A percentile compares a stretch with the other conserved stretches of the same genome.
These are phyloP conservation scores for Penicillium rolfsii DNA, from an alignment of 2,329 filamentous ascomycete species.

Conservation along the genomic window DNA sequence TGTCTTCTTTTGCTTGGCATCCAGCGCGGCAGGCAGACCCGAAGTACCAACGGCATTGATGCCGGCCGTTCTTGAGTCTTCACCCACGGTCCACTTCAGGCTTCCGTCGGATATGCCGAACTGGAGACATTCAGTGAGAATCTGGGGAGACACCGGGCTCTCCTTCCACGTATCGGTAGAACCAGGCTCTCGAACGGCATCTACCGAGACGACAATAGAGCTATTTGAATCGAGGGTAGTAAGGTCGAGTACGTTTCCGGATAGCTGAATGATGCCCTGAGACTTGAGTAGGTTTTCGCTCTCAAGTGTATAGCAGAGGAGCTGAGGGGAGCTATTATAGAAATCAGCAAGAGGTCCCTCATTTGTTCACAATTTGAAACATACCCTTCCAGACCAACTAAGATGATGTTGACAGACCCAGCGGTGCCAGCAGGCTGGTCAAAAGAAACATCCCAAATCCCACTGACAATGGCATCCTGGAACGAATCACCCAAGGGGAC, in stretches of 20 bases:
- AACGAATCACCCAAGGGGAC: conserved; percentile 31
- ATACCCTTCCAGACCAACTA: conserved; percentile 65
- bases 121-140: conserved; percentile 38
- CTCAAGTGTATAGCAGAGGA: conserved; percentile 68
- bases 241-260: conserved; percentile 69
- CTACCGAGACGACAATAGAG: conserved; percentile 55
- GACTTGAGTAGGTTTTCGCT: conserved; percentile 55
- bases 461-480: conserved; percentile 52
- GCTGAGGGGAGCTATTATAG: conserved; percentile 63
- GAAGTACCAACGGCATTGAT: conserved; percentile 40
- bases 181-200: conserved; percentile 55
- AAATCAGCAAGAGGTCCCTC: conserved; percentile 34
- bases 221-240: conserved; percentile 34
- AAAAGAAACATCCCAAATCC: conserved; percentile 52
- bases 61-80: conserved; percentile 24
- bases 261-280: conserved; percentile 57
- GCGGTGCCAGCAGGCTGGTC: conserved; percentile 21
- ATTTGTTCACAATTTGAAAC: conserved; percentile 24
- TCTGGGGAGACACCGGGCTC: conserved; percentile 22
- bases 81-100: conserved; percentile 33
- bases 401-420: conserved; percentile 35
- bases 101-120: conserved; percentile 24
- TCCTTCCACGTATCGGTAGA: conserved; percentile 51
- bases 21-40: conserved; percentile 27
- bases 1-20: conserved; percentile 38